Conservation (phyloP, 257 asterid genomes). For the Plantago elongata region DNA sequence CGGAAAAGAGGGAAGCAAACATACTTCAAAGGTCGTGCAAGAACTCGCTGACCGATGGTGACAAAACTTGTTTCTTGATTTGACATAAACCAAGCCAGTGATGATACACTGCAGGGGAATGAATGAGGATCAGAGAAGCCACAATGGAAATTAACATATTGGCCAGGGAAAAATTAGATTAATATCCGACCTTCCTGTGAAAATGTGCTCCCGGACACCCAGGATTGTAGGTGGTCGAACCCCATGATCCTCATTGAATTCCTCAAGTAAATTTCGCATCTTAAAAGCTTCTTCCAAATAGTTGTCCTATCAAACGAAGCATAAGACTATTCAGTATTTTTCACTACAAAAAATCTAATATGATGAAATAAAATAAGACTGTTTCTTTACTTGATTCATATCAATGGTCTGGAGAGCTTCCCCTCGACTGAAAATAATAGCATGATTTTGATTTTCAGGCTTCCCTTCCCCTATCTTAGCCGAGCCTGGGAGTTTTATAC, state of each 20-base stretch:
- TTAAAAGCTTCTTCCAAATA: conserved; percentile 64
- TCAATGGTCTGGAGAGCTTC: conserved; percentile 92
- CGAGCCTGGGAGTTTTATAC: conserved; percentile 87
- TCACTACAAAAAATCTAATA: not conserved
- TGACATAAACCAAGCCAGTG: conserved; percentile 65
- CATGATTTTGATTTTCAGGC: conserved; percentile 93
- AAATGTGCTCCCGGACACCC: conserved; percentile 61
- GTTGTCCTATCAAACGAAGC: conserved; percentile 38
- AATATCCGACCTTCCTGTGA: conserved; percentile 50
- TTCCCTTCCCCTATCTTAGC: conserved; percentile 90
- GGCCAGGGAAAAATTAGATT: not conserved
- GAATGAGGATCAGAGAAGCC: not conserved
- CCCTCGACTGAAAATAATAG: conserved; percentile 78
- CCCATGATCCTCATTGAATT: conserved; percentile 47
- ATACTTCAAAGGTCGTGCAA: conserved; percentile 56
- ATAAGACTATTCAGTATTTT: conserved; percentile 1
- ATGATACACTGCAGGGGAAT: conserved; percentile 43
- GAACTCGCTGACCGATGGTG: conserved; percentile 53
- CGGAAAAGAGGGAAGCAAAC: conserved; percentile 25
- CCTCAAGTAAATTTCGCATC: conserved; percentile 60
- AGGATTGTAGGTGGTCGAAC: conserved; percentile 54
- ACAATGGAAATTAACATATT: not conserved
- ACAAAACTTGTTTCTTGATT: conserved; percentile 63
- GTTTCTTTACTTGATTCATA: conserved; percentile 75
- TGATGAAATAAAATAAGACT: not conserved